These are phyloP conservation scores for Ottelia alismoides DNA, from an alignment of 106 monocot species.

Conservation along the genomic window DNA sequence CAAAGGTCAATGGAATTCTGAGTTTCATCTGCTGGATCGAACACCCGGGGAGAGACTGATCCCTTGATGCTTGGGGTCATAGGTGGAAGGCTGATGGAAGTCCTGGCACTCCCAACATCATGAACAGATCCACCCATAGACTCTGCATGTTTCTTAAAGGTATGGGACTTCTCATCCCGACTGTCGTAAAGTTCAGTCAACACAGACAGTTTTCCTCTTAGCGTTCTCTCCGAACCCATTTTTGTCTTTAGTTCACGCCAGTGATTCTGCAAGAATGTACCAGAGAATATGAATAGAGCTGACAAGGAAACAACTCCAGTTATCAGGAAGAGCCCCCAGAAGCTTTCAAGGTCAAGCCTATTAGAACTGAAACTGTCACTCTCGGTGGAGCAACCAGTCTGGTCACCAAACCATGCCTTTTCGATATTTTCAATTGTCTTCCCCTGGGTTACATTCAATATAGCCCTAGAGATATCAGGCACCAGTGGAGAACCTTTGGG, in stretches of 20 bases:
- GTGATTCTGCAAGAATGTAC: slow-evolving; percentile 19
- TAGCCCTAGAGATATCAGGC: slow-evolving; percentile 32
- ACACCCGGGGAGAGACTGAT: too few relatives aligned
- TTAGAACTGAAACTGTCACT: slow-evolving; percentile 1
- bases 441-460: slow-evolving; percentile 29
- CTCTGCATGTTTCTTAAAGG: slow-evolving; percentile 9
- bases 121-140: neutral
- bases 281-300: slow-evolving; percentile 6
- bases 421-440: slow-evolving; percentile 27
- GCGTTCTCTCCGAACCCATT: slow-evolving; percentile 6
- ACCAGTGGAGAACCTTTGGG: slow-evolving; percentile 55
- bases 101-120: too few relatives aligned
- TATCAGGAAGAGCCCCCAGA: slow-evolving; percentile 57
- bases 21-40: too few relatives aligned
- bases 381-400: slow-evolving; percentile 14
- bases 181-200: slow-evolving; percentile 9
- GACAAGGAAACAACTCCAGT: slow-evolving; percentile 27
- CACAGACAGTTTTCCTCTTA: slow-evolving; percentile 11
- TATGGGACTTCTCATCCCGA: slow-evolving; percentile 10
- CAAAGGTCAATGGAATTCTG: too few relatives aligned
- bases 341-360: slow-evolving; percentile 42
- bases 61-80: too few relatives aligned
- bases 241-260: slow-evolving; percentile 6
- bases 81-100: too few relatives aligned
- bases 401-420: slow-evolving; percentile 14